These are phyloP conservation scores for Fusarium kyushuense DNA, from an alignment of 2,329 filamentous ascomycete species.

Conservation along the genomic window DNA sequence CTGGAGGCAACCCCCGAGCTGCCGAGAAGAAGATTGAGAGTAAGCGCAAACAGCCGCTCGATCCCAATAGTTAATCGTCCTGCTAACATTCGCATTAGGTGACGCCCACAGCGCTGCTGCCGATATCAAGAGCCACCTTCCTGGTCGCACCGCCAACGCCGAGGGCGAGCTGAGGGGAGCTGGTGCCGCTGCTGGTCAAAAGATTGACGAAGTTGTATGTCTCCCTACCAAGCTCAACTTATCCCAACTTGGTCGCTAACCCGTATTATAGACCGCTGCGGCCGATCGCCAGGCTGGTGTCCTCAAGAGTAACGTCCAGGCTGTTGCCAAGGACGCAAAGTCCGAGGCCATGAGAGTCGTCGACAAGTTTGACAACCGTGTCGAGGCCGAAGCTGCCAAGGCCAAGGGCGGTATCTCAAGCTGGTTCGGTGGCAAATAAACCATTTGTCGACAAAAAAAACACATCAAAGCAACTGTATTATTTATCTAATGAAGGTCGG, in stretches of 20 bases:
- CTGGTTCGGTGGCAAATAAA: conserved; percentile 77
- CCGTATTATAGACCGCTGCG: conserved; percentile 59
- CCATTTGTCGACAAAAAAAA: background rate
- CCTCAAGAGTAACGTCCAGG: conserved; percentile 70
- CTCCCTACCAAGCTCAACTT: background rate
- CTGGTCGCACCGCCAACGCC: conserved; percentile 69
- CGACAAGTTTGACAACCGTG: conserved; percentile 84
- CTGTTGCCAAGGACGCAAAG: conserved; percentile 72
- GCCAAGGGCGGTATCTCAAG: conserved; percentile 85
- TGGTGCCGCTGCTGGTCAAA: conserved; percentile 66
- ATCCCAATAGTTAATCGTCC: background rate
- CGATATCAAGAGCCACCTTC: conserved; percentile 74
- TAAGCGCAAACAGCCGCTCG: conserved; percentile 57
- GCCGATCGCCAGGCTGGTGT: conserved; percentile 72
- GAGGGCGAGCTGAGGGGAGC: conserved; percentile 71
- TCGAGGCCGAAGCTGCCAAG: conserved; percentile 82
- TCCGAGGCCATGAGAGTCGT: conserved; percentile 77
- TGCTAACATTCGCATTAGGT: conserved; percentile 63
- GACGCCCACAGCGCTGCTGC: conserved; percentile 78
- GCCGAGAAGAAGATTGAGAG: conserved; percentile 91
- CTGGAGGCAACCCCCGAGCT: conserved; percentile 82
- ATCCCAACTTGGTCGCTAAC: conserved; percentile 7
- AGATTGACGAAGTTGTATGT: conserved; percentile 77
- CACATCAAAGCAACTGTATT: conserved; percentile 22
- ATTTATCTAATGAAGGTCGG: conserved; percentile 29